phyloP scores from a whole-genome alignment of 192 early-diverging fungal genomes.

The Martensiomyces pterosporus region DNA sequence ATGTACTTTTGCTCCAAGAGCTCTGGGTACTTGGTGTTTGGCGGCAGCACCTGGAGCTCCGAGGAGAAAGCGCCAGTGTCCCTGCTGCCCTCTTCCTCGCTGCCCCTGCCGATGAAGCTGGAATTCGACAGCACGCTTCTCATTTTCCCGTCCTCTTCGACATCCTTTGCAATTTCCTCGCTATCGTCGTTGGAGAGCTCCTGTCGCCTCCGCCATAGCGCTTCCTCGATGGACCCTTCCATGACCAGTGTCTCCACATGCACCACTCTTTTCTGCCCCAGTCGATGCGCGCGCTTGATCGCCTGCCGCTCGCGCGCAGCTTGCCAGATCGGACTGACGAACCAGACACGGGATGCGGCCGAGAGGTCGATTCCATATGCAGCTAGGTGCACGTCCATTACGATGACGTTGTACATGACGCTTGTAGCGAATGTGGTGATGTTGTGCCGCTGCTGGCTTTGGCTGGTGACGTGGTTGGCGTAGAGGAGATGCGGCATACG shows the following conservation, averaged over 20 bases:
- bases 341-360: constrained; percentile 66
- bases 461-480: constrained; percentile 33
- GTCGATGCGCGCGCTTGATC: constrained; percentile 79
- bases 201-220: constrained; percentile 34
- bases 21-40: constrained; percentile 24
- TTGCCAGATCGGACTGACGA: constrained; percentile 71
- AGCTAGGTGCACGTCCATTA: constrained; percentile 51
- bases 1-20: constrained; percentile 23
- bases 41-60: constrained; percentile 10
- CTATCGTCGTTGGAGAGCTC: constrained; percentile 24
- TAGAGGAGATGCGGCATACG: constrained; percentile 40
- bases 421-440: constrained; percentile 49
- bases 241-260: constrained; percentile 41
- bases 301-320: constrained; percentile 72
- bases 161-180: constrained; percentile 12
- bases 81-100: not conserved
- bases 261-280: constrained; percentile 59
- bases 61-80: constrained; percentile 7
- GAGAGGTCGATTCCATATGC: constrained; percentile 79
- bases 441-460: constrained; percentile 39
- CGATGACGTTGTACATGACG: constrained; percentile 35
- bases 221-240: constrained; percentile 39
- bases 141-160: constrained; percentile 50
- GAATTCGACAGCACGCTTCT: constrained; percentile 32
- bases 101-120: constrained; percentile 15